Evolutionary conservation across 306 rosid genomes (phyloP), one percentile per base, ranked within the genome.

Genomic region (Leucaena leucocephala): DNA sequence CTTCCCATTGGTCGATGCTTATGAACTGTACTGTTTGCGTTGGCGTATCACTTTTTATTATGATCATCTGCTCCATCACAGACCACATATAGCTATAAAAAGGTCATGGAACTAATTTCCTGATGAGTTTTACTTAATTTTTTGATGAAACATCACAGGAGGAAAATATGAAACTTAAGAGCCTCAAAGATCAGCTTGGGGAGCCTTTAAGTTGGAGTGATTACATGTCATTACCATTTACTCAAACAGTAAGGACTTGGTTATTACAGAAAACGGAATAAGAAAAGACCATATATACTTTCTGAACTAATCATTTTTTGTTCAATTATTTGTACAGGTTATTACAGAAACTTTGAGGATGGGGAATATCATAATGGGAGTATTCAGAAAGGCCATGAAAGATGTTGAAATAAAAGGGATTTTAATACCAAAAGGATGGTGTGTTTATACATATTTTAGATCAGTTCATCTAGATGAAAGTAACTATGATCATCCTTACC

Each of bases 401-500:
- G 97, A 95, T 81, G 82, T 95, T 38, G 89, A 90, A 77, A 88
- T 95, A 80, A 95, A 95, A 89, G 97, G 99, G 75, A 72, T 86
- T 74, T 75, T 85, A 5, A 92, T 95, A 88, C 98, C 97, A 78
- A 82, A 90, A 82, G 98, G 97, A 44, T 95, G 98, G 98, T 90
- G 91, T 79, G 92, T 88, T 59, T 84, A 93, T 75, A 68, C 89
- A 21, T 91, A 90, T 84, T 90, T 95, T 59, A 88, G 98, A 87
- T 95, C 98, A 55, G 93, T 95, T 81, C 99, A 95, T 90, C 98
- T 95, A 44, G 98, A 95, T 78, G 93, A 86, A 33, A 86, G 61
- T 72, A 86, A 87, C 82, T 95, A 88, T 75, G 96, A 91, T 45
- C 81, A 83, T 33, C 98, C 99, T 67, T 82, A 91, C 82, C 86